Base-by-base conservation (phyloP, 495 filamentous ascomycete genomes). In the Penicillium pulvis region DNA sequence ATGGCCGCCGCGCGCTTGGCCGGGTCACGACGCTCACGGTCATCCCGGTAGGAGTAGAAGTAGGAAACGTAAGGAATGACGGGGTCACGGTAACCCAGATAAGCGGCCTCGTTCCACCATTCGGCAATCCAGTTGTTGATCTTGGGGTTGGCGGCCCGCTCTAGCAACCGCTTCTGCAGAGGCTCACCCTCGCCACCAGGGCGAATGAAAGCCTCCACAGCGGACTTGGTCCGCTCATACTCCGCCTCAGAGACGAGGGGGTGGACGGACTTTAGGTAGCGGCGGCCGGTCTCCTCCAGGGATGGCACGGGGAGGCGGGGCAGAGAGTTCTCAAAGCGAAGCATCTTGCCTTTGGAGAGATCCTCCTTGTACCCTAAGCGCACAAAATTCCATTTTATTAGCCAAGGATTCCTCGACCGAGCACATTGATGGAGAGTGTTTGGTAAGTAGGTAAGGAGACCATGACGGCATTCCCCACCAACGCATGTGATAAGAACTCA, bases 61-160 rank as follows among this genome's bases (percentile, higher is more conserved):
- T 99, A 99, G 71, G 91, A 96, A 62, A 99, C 95, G 71, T 98
- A 99, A 55, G 95, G 95, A 30, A 98, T 90, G 28, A 99, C 90
- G 36, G 95, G 95, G 74, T 97, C 95, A 58, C 93, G 90, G 80
- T 97, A 97, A 57, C 70, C 82, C 54, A 99, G 83, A 76, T 99
- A 99, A 41, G 94, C 93, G 3, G 84, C 83, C 55, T 93, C 82
- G 75, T 97, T 96, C 95, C 95, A 99, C 95, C 95, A 99, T 65
- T 98, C 93, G 58, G 85, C 83, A 17, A 99, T 71, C 95, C 95
- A 99, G 79, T 97, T 99, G 75, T 90, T 90, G 74, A 81, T 74
- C 58, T 91, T 87, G 47, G 95, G 90, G 65, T 97, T 84, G 55
- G 91, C 90, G 36, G 91, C 85, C 54, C 89, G 86, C 43, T 90